These are phyloP conservation scores for Candida jianshihensis DNA, from an alignment of 805 yeast species.

Conservation along the genomic window DNA sequence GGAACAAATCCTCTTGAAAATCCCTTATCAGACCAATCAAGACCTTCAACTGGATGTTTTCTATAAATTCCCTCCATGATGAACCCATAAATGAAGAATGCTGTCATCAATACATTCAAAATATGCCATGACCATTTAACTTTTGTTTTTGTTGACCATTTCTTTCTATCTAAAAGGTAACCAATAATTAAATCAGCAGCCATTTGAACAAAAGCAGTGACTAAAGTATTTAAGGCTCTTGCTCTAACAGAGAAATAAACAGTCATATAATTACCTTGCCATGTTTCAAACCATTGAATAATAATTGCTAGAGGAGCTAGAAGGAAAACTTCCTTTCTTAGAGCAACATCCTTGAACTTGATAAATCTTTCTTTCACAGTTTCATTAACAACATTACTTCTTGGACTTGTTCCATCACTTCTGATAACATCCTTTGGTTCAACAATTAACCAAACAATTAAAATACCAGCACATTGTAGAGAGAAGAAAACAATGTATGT, in stretches of 20 bases:
- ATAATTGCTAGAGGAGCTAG: constrained; percentile 17
- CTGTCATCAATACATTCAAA: constrained; percentile 6
- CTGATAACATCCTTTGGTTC: constrained; percentile 23
- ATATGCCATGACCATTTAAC: constrained; percentile 16
- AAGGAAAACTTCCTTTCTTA: constrained; percentile 13
- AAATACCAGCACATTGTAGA: constrained; percentile 21
- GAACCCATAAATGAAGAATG: constrained; percentile 17
- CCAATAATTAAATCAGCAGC: constrained; percentile 16
- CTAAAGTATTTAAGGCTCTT: constrained; percentile 20
- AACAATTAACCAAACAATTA: constrained; percentile 14
- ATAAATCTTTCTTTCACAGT: constrained; percentile 5
- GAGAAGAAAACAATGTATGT: constrained; percentile 21
- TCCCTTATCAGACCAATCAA: constrained; percentile 17
- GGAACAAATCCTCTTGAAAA: constrained; percentile 18
- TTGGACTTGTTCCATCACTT: constrained; percentile 20
- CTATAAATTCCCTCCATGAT: constrained; percentile 9
- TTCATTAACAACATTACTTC: constrained; percentile 7
- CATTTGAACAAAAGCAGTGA: constrained; percentile 16
- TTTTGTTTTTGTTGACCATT: constrained; percentile 5
- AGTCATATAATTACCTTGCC: constrained; percentile 19
- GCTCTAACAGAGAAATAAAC: constrained; percentile 21
- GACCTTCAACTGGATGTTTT: constrained; percentile 3
- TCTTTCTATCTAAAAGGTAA: constrained; percentile 11
- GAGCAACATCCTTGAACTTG: constrained; percentile 6
- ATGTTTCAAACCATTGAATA: constrained; percentile 19